A percentile compares a stretch with the other conserved stretches of the same genome.
phyloP scores from a whole-genome alignment of 1,139 yeast genomes.

The Geotrichum aggregatum region DNA sequence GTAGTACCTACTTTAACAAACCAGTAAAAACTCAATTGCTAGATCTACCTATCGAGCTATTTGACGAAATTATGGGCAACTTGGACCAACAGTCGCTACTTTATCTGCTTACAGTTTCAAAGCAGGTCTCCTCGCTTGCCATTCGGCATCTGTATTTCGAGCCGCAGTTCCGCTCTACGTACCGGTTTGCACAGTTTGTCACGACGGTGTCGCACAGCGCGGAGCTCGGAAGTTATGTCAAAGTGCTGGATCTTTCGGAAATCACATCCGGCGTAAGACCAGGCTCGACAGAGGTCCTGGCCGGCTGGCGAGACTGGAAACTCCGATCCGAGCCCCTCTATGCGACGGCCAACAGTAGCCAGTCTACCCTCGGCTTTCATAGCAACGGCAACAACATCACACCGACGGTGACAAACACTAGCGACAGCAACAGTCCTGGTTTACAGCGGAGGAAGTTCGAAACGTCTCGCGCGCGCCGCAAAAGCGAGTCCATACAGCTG shows the following conservation, averaged over 20 bases:
- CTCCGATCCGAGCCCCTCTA: slow-evolving; percentile 66
- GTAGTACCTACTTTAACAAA: neutral
- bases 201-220: slow-evolving; percentile 55
- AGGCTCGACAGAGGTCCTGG: slow-evolving; percentile 40
- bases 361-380: neutral
- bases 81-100: slow-evolving; percentile 23
- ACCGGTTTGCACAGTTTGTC: slow-evolving; percentile 73
- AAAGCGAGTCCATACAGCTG: neutral
- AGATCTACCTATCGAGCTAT: slow-evolving; percentile 26
- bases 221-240: slow-evolving; percentile 54
- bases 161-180: slow-evolving; percentile 62
- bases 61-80: slow-evolving; percentile 21
- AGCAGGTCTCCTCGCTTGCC: slow-evolving; percentile 15
- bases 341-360: slow-evolving; percentile 7
- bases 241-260: slow-evolving; percentile 54
- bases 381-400: neutral
- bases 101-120: slow-evolving; percentile 22
- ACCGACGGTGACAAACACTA: neutral
- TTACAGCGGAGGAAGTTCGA: too few relatives aligned
- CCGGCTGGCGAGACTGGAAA: slow-evolving; percentile 92
- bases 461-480: neutral
- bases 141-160: slow-evolving; percentile 44
- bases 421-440: neutral
- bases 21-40: slow-evolving; percentile 5
- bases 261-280: slow-evolving; percentile 37